Evolutionary conservation across 2,329 filamentous ascomycete species (phyloP).

Genomic region (Thermothelomyces thermophilus): DNA sequence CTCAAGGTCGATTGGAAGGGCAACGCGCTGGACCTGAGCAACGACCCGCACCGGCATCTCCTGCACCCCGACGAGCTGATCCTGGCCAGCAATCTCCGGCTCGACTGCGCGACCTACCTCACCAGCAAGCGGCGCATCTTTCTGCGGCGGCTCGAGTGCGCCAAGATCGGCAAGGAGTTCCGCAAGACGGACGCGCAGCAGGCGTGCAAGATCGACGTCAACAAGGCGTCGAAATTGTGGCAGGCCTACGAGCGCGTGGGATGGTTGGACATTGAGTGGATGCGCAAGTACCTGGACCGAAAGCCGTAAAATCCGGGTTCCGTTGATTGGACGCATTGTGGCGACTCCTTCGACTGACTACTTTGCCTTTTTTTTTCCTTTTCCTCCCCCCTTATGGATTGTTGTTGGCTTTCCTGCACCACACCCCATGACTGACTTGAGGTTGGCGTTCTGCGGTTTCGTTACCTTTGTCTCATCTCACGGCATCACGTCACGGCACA

Average conservation of each 20-base stretch:
- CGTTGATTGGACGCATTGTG: neutral
- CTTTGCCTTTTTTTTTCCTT: constrained; percentile 4
- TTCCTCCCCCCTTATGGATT: constrained; percentile 11
- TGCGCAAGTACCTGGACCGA: constrained; percentile 41
- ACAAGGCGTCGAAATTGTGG: constrained; percentile 93
- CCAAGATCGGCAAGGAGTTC: constrained; percentile 70
- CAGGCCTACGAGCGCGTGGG: constrained; percentile 79
- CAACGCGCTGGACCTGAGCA: constrained; percentile 65
- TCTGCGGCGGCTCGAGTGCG: constrained; percentile 61
- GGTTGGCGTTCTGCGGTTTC: too few relatives aligned
- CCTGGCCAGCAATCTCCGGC: constrained; percentile 70
- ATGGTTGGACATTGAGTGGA: constrained; percentile 57
- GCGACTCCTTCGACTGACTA: neutral
- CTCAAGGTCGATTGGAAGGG: constrained; percentile 88
- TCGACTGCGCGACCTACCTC: constrained; percentile 83
- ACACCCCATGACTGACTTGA: too few relatives aligned
- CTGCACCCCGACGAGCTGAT: constrained; percentile 73
- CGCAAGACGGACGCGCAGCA: constrained; percentile 93
- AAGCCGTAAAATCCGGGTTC: constrained; percentile 55
- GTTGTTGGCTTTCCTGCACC: too few relatives aligned
- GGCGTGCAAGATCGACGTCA: constrained; percentile 97
- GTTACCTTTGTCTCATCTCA: neutral
- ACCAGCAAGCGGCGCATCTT: constrained; percentile 93
- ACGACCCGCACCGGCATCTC: constrained; percentile 61
- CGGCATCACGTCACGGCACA: constrained; percentile 10